Base-by-base conservation (phyloP, 2,329 filamentous ascomycete genomes). In the Fusarium torulosum region DNA sequence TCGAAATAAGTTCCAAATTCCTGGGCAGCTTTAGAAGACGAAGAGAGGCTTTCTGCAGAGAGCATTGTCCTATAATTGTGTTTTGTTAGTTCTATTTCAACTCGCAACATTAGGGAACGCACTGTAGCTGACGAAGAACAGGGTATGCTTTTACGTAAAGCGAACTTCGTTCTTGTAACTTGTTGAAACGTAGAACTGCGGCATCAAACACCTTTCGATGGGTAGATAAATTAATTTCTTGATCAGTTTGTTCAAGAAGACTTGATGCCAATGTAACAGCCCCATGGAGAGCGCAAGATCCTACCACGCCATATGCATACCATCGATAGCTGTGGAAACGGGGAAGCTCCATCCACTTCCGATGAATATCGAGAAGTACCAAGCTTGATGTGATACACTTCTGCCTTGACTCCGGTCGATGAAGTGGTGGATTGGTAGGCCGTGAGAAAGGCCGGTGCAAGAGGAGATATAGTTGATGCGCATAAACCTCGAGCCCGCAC, bases 381-480 rank as follows among this genome's bases (percentile, higher is more conserved):
- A 50, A 29, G 33, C 46, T 50, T 50, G 46, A 50, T 27, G 21
- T 10, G 21, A 50, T 50, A 11, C 46, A 50, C 33, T 50, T 50
- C 46, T 38, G 46, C 37, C 46, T 50, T 14, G 46, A 50, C 21
- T 27, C 9, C 3, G 33, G 46, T 17, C 46, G 33, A 50, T 50
- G 37, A 19, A 27, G 11, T 38, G 13, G 10, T 38, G 4, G 21
- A 38, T 50, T 38, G 21, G 17, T 3, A 13, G 46, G 46, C 13
- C 33, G 21, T 20, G 46, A 50, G 21, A 64, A 70, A 1, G 67
- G 63, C 1, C 66, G 61, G 46, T 71, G 64, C 4, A 71, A 19
- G 3, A 71, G 61, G n/a, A 71, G 54, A 50, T 70, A 68, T 6
- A 71, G 50, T 35, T 71, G 69, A 15, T 71, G 63, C 0, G 69